Percentiles rank a stretch among this genome's conserved stretches.
Evolutionary conservation across 2,329 filamentous ascomycete genomes (phyloP).

Genomic region (Aspergillus oerlinghausenensis): DNA sequence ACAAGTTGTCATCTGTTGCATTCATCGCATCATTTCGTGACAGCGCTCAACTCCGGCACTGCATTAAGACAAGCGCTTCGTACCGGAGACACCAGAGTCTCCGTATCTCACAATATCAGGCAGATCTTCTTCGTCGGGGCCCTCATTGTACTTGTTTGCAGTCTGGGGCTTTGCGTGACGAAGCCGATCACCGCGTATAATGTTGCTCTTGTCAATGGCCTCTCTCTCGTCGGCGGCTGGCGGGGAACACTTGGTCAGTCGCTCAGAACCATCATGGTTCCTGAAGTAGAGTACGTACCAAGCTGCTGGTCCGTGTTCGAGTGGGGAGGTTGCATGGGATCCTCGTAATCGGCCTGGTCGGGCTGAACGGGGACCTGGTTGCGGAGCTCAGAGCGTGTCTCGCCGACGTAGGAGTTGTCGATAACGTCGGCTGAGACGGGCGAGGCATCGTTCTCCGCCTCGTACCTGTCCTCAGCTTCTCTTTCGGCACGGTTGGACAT

Average conservation of each 20-base stretch:
- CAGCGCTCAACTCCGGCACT: not conserved
- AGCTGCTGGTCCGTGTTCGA: constrained; percentile 25
- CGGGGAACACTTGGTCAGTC: not conserved
- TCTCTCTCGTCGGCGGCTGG: constrained; percentile 19
- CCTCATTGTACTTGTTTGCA: constrained; percentile 19
- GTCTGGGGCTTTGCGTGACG: constrained; percentile 22
- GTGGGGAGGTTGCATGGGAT: constrained; percentile 27
- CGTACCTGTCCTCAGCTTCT: constrained; percentile 26
- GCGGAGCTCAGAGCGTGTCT: constrained; percentile 13
- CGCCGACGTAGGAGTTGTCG: constrained; percentile 23
- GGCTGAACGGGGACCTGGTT: constrained; percentile 19
- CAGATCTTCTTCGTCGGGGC: constrained; percentile 20
- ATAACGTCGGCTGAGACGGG: constrained; percentile 16
- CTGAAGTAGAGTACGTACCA: constrained; percentile 19
- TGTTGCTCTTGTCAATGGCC: constrained; percentile 19
- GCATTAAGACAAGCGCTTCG: not conserved
- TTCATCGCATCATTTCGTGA: not conserved
- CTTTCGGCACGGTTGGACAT: constrained; percentile 22
- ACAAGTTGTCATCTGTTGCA: not conserved
- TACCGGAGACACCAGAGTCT: not conserved
- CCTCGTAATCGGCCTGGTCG: constrained; percentile 21
- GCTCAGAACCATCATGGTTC: not conserved
- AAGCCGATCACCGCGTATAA: constrained; percentile 18
- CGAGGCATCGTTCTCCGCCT: constrained; percentile 24
- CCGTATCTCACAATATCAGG: constrained; percentile 8